A percentile compares a stretch with the other conserved stretches of the same genome.
Evolutionary conservation across 495 filamentous ascomycete genomes (phyloP).

Genomic region (Darksidea phi): DNA sequence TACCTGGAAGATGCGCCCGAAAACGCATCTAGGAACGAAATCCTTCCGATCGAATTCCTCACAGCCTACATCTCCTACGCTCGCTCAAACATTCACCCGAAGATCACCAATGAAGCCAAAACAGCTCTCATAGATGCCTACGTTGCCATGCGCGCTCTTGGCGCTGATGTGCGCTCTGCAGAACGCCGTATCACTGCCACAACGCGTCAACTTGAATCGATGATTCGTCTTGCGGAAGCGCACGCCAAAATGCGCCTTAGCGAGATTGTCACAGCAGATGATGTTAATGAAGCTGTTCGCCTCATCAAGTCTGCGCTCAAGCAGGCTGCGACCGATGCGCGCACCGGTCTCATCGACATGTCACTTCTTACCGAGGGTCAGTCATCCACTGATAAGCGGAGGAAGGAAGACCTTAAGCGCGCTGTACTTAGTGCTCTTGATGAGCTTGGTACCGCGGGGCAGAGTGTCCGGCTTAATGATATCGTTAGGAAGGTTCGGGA

Average conservation of each 20-base stretch:
- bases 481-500: conserved; percentile 72
- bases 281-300: conserved; percentile 88
- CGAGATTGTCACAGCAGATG: conserved; percentile 67
- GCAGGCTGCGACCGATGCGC: conserved; percentile 86
- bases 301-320: conserved; percentile 94
- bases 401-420: conserved; percentile 80
- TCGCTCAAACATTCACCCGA: conserved; percentile 78
- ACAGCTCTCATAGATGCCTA: conserved; percentile 81
- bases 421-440: conserved; percentile 73
- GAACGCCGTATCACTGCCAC: conserved; percentile 98
- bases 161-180: conserved; percentile 86
- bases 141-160: conserved; percentile 92
- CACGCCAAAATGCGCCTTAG: conserved; percentile 96
- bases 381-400: conserved; percentile 74
- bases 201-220: conserved; percentile 90
- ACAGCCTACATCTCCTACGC: conserved; percentile 98
- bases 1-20: conserved; percentile 92
- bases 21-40: conserved; percentile 71
- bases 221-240: conserved; percentile 94
- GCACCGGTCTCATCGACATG: conserved; percentile 97
- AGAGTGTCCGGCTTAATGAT: conserved; percentile 74
- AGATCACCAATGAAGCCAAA: conserved; percentile 71
- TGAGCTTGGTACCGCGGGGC: conserved; percentile 61
- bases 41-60: conserved; percentile 91
- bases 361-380: conserved; percentile 88